A percentile compares a stretch with the other conserved stretches of the same genome.
Conservation (phyloP, 2,329 filamentous ascomycete genomes). For the Uncinocarpus reesii region DNA sequence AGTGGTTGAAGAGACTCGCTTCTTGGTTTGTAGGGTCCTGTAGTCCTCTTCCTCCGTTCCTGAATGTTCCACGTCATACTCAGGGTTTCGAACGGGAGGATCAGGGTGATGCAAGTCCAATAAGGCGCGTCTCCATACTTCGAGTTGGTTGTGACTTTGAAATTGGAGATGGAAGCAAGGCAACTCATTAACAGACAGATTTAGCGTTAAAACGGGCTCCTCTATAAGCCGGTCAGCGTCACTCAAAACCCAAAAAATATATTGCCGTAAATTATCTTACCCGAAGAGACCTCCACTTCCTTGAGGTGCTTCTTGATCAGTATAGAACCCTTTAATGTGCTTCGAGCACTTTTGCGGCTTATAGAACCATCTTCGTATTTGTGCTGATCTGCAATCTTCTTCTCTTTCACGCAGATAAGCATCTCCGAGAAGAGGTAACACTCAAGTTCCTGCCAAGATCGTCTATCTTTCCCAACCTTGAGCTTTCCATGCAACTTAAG, state of each 20-base stretch:
- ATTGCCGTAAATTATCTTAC: constrained; percentile 24
- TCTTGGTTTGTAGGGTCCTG: constrained; percentile 45
- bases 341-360: constrained; percentile 58
- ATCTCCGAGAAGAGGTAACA: constrained; percentile 97
- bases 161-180: constrained; percentile 92
- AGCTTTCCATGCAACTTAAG: constrained; percentile 80
- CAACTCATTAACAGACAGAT: constrained; percentile 79
- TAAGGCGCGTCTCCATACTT: constrained; percentile 80
- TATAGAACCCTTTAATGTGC: constrained; percentile 92
- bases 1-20: constrained; percentile 69
- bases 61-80: constrained; percentile 69
- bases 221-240: constrained; percentile 38
- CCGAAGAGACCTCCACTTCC: constrained; percentile 59
- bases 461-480: constrained; percentile 87
- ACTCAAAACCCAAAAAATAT: neutral
- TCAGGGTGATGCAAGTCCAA: constrained; percentile 70
- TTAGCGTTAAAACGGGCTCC: constrained; percentile 76
- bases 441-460: constrained; percentile 95
- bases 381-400: constrained; percentile 51
- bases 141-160: constrained; percentile 69
- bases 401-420: constrained; percentile 99
- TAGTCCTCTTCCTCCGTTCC: constrained; percentile 85
- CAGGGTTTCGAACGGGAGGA: constrained; percentile 51
- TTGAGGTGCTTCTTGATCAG: constrained; percentile 96
- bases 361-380: constrained; percentile 51